A percentile compares a stretch with the other conserved stretches of the same genome.
Conservation (phyloP, 2,329 filamentous ascomycete genomes). For the Coniosporium tulheliwenetii region DNA sequence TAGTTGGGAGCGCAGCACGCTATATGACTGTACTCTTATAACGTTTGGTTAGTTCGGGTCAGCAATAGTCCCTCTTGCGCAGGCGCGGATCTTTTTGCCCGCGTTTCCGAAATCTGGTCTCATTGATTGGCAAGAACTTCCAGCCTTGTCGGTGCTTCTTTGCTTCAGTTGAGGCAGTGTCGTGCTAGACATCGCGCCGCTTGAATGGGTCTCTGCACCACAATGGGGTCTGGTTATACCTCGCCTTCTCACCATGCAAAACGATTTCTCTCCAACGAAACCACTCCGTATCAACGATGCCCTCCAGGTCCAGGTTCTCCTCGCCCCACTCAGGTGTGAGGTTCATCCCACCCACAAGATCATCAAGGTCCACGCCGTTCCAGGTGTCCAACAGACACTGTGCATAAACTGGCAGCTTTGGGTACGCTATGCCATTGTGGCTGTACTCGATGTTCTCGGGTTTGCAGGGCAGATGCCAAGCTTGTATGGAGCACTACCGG, state of each 20-base stretch:
- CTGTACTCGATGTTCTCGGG: constrained; percentile 8
- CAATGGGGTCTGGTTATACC: neutral
- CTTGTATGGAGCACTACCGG: too few species aligned
- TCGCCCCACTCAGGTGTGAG: constrained; percentile 7
- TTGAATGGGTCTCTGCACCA: too few species aligned
- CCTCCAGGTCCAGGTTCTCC: constrained; percentile 9
- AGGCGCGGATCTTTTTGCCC: too few species aligned
- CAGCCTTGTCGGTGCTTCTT: too few species aligned
- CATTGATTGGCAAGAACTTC: too few species aligned
- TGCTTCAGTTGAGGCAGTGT: too few species aligned
- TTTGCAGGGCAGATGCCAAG: constrained; percentile 1
- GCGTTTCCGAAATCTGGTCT: too few species aligned
- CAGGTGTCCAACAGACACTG: constrained; percentile 10
- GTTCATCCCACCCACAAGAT: constrained; percentile 11
- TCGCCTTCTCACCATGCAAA: neutral
- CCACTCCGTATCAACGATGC: constrained; percentile 6
- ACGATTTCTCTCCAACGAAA: constrained; percentile 1
- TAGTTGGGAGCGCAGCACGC: too few species aligned
- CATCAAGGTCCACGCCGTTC: constrained; percentile 5
- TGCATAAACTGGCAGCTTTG: constrained; percentile 6
- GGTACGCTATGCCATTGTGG: constrained; percentile 7
- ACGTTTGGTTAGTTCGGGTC: too few species aligned
- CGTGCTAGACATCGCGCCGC: too few species aligned
- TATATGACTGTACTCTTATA: too few species aligned
- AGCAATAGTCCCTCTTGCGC: too few species aligned